These are phyloP conservation scores for Nematocida parisii DNA, from an alignment of 371 early-diverging fungal species.

Conservation along the genomic window DNA sequence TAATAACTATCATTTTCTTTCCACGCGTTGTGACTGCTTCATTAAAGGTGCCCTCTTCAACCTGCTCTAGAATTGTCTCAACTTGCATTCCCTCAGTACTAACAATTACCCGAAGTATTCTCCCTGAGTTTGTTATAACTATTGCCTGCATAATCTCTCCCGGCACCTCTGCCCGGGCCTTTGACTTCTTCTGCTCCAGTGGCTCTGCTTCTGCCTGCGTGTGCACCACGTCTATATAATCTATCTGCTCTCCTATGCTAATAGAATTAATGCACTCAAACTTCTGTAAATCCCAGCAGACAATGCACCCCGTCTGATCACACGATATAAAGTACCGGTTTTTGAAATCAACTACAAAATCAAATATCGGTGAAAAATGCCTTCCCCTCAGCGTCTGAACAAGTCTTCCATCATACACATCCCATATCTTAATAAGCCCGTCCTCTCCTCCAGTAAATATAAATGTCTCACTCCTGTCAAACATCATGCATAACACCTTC, in stretches of 20 bases:
- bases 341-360: constrained; percentile 63
- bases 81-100: constrained; percentile 27
- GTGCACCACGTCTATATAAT: constrained; percentile 66
- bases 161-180: background rate
- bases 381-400: constrained; percentile 64
- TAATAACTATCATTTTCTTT: constrained; percentile 62
- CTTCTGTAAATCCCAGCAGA: constrained; percentile 57
- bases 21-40: constrained; percentile 68
- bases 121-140: constrained; percentile 53
- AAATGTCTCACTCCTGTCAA: constrained; percentile 64
- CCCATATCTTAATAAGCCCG: constrained; percentile 69
- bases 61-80: constrained; percentile 45
- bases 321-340: constrained; percentile 63
- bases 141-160: constrained; percentile 40
- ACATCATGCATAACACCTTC: constrained; percentile 64
- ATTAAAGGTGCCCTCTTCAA: constrained; percentile 59
- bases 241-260: constrained; percentile 40
- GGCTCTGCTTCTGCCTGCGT: constrained; percentile 38
- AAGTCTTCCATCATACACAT: constrained; percentile 54
- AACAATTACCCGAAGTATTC: constrained; percentile 53
- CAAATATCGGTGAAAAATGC: constrained; percentile 55
- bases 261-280: constrained; percentile 35
- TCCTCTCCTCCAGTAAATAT: constrained; percentile 67
- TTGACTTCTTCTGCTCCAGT: constrained; percentile 31
- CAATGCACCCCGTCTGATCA: constrained; percentile 63